Evolutionary conservation across 1,284 basidiomycete species (phyloP).

Genomic region (Apiotrichum brassicae): DNA sequence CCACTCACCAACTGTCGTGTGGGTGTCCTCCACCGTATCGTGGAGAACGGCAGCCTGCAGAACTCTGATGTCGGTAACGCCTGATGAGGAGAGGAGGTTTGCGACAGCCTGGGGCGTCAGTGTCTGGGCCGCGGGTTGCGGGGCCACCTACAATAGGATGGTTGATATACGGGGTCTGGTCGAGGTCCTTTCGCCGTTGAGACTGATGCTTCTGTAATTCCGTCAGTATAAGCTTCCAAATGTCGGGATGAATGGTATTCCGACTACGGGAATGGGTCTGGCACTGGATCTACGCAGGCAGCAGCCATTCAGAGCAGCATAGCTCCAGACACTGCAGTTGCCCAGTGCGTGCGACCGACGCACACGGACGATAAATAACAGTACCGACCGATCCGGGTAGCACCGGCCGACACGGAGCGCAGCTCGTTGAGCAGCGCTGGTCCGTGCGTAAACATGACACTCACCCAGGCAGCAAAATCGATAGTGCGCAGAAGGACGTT

Average conservation of each 20-base stretch:
- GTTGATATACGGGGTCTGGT: conserved; percentile 47
- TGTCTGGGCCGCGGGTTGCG: background rate
- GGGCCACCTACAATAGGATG: conserved; percentile 36
- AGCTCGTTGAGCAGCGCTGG: too few relatives aligned
- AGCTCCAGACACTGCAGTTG: too few relatives aligned
- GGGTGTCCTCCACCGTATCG: conserved; percentile 49
- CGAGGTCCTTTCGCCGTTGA: conserved; percentile 44
- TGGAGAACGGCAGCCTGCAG: conserved; percentile 47
- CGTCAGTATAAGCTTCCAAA: too few relatives aligned
- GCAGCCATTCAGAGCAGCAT: too few relatives aligned
- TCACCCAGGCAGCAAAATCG: conserved; percentile 45
- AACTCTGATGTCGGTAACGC: conserved; percentile 38
- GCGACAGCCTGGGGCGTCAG: conserved; percentile 33
- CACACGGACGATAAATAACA: too few relatives aligned
- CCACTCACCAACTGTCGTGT: conserved; percentile 38
- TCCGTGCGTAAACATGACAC: conserved; percentile 13
- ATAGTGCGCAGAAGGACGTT: conserved; percentile 35
- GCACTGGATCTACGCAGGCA: too few relatives aligned
- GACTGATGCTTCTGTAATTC: conserved; percentile 47
- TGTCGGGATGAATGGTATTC: too few relatives aligned
- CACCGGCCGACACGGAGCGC: background rate
- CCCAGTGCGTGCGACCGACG: too few relatives aligned
- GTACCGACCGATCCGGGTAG: too few relatives aligned
- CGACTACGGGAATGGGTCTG: too few relatives aligned
- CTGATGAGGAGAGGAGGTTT: conserved; percentile 40